A percentile compares a stretch with the other conserved stretches of the same genome.
Evolutionary conservation across 345 rosid genomes (phyloP).

Genomic region (Brassica rapa): DNA sequence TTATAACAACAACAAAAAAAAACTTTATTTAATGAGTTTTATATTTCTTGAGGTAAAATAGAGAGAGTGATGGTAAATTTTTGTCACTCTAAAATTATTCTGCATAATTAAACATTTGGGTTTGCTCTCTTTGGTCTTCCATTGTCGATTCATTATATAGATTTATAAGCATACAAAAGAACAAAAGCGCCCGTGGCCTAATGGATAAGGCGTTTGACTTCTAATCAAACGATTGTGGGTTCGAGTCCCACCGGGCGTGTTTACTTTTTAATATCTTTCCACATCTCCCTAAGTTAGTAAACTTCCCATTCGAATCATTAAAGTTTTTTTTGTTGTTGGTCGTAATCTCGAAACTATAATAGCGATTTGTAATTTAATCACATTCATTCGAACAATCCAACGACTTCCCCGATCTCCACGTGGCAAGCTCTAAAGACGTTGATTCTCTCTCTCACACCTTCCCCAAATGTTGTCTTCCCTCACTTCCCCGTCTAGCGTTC

Average conservation of each 20-base stretch:
- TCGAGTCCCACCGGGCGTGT: constrained; percentile 78
- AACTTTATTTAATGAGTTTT: neutral
- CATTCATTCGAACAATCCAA: neutral
- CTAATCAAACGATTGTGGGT: constrained; percentile 91
- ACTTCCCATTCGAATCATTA: neutral
- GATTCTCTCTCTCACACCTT: neutral
- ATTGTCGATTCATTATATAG: no score
- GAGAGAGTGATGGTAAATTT: neutral
- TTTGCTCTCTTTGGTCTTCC: neutral
- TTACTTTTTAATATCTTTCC: neutral
- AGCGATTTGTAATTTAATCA: neutral
- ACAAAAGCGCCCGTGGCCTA: constrained; percentile 60
- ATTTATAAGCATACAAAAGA: neutral
- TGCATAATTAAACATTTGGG: neutral
- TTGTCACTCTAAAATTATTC: neutral
- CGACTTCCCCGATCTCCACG: neutral
- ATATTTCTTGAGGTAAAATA: neutral
- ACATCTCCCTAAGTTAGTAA: neutral
- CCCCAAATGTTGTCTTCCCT: neutral
- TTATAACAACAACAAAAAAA: neutral
- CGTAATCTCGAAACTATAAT: neutral
- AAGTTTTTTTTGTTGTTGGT: neutral
- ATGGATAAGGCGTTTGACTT: constrained; percentile 88
- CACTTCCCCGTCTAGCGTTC: neutral
- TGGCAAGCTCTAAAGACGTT: neutral